These are phyloP conservation scores for Corrigiola litoralis DNA, from an alignment of 179 eudicot genomes.

Conservation along the genomic window DNA sequence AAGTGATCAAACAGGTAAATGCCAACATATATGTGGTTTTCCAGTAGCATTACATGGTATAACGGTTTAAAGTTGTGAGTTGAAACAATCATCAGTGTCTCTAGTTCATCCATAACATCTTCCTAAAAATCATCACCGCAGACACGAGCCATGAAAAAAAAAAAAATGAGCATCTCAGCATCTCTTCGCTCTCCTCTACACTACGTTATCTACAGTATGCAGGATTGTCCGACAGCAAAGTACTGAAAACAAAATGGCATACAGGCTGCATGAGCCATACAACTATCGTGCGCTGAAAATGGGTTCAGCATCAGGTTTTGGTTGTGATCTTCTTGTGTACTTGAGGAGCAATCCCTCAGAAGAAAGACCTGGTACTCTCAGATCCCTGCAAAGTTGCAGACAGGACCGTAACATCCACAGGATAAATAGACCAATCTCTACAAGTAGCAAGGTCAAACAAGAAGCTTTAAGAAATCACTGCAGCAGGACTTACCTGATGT, in stretches of 20 bases:
- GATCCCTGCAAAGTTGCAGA: conserved; percentile 48
- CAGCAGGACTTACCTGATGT: conserved; percentile 51
- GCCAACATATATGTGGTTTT: too few relatives aligned
- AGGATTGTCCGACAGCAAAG: background rate
- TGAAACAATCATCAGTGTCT: too few relatives aligned
- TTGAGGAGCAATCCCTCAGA: conserved; percentile 86
- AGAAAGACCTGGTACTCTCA: conserved; percentile 87
- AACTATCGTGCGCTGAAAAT: conserved; percentile 71
- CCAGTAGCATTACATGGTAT: too few relatives aligned
- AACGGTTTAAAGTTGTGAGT: too few relatives aligned
- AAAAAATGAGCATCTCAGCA: too few relatives aligned
- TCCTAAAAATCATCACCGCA: too few relatives aligned
- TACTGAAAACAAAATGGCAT: background rate
- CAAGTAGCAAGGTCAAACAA: background rate
- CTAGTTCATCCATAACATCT: too few relatives aligned
- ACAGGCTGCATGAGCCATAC: background rate
- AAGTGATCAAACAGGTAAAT: too few relatives aligned
- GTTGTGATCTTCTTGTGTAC: conserved; percentile 90
- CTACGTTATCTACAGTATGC: too few relatives aligned
- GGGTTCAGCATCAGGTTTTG: conserved; percentile 70
- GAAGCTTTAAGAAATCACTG: background rate
- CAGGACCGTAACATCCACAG: background rate
- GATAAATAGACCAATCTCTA: background rate
- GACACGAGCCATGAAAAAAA: background rate
- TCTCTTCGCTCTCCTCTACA: background rate